Evolutionary conservation across 2,329 filamentous ascomycete species (phyloP).

Genomic region (Venturia pyrina): DNA sequence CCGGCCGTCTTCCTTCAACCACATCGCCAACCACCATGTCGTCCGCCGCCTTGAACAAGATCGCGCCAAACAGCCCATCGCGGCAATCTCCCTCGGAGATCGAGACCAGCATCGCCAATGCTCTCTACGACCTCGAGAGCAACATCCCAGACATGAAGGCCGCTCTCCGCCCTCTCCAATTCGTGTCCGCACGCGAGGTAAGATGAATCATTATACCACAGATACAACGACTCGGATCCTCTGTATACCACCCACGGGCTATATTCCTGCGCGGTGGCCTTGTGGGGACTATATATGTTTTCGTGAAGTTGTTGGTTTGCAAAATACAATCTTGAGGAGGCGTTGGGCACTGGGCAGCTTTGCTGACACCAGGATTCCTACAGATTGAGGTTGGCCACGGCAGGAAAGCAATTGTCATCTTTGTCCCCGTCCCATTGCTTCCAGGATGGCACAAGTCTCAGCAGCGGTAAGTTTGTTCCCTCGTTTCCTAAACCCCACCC

Average conservation of each 20-base stretch:
- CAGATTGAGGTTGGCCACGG: conserved; percentile 99
- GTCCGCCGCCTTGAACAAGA: conserved; percentile 84
- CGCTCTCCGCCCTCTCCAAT: conserved; percentile 93
- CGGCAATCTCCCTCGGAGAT: conserved; percentile 94
- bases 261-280: conserved; percentile 1
- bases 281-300: neutral
- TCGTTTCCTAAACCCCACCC: neutral
- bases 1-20: neutral
- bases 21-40: conserved; percentile 40
- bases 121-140: conserved; percentile 97
- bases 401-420: conserved; percentile 99
- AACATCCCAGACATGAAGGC: conserved; percentile 98
- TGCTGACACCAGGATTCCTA: conserved; percentile 47
- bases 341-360: conserved; percentile 46
- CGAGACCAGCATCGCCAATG: conserved; percentile 91
- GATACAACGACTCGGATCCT: neutral
- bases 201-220: conserved; percentile 38
- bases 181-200: conserved; percentile 99
- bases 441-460: conserved; percentile 98
- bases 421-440: conserved; percentile 99
- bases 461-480: conserved; percentile 70
- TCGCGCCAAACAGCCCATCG: conserved; percentile 93
- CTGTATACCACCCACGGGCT: neutral
- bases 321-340: conserved; percentile 33
- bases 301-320: conserved; percentile 4